Percentiles rank a stretch among this genome's conserved stretches.
Conservation (phyloP, 2,329 filamentous ascomycete genomes). For the Nakataea oryzae region DNA sequence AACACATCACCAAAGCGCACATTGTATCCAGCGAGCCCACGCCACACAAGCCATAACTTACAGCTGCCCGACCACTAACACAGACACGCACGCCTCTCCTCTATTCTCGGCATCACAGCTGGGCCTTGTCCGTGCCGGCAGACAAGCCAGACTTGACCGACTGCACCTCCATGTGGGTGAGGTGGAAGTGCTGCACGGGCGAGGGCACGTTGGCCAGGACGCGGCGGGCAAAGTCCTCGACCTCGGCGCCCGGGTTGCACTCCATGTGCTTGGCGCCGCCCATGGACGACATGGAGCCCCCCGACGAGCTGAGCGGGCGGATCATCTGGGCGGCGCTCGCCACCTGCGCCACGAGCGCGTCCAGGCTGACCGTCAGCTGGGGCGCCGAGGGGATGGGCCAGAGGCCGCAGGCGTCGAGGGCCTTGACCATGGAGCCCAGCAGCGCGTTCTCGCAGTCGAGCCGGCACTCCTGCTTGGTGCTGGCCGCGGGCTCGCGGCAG, state of each 20-base stretch:
- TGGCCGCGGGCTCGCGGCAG: not conserved
- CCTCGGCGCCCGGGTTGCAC: not conserved
- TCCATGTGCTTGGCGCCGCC: not conserved
- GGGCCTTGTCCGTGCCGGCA: not conserved
- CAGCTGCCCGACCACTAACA: not conserved
- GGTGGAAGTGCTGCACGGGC: constrained; percentile 2
- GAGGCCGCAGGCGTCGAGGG: constrained; percentile 2
- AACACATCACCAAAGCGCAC: not conserved
- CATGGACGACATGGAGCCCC: not conserved
- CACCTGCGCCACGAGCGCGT: not conserved
- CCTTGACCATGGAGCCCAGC: constrained; percentile 2
- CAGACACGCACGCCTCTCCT: not conserved
- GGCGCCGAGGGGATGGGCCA: not conserved
- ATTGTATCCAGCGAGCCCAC: not conserved
- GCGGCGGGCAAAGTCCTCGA: not conserved
- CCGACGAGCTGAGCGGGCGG: constrained; percentile 1
- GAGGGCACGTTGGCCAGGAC: not conserved
- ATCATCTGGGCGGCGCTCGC: constrained; percentile 1
- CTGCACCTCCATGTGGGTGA: constrained; percentile 3
- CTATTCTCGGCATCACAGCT: no score
- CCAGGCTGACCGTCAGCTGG: constrained; percentile 1
- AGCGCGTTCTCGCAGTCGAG: constrained; percentile 4
- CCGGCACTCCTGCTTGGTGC: not conserved
- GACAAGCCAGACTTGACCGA: constrained; percentile 3
- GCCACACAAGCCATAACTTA: not conserved